Percentiles rank a stretch among this genome's conserved stretches.
Conservation (phyloP, 139 green algal genomes). For the Chlorella sp. region DNA sequence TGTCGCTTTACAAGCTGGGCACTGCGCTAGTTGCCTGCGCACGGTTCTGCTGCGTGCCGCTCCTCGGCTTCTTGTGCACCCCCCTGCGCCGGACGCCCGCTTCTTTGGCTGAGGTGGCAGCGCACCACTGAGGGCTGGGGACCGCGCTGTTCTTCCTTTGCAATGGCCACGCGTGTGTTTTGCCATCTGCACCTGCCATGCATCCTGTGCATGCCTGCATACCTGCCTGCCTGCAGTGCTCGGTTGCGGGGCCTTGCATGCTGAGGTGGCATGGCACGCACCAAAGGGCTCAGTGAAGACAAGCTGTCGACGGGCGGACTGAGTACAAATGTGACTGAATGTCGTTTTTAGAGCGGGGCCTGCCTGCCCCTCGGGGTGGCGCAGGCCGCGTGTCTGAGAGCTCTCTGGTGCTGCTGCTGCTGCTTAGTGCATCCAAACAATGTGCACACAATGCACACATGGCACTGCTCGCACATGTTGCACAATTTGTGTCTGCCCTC, state of each 20-base stretch:
- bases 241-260: background rate
- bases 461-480: no score
- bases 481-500: no score
- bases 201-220: background rate
- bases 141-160: background rate
- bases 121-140: no score
- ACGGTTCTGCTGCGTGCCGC: no score
- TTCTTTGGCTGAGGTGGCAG: no score
- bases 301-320: conserved; percentile 82
- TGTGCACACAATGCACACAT: no score
- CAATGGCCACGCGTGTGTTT: background rate
- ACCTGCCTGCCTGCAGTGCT: background rate
- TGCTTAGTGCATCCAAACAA: background rate
- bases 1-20: no score
- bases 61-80: no score
- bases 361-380: conserved; percentile 29
- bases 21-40: no score
- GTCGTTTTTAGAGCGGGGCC: conserved; percentile 59
- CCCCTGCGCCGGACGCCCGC: no score
- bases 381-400: conserved; percentile 57
- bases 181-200: background rate
- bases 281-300: conserved; percentile 68
- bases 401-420: background rate
- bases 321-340: conserved; percentile 71
- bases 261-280: background rate